Base-by-base conservation (phyloP, 106 monocot genomes). In the Dioscorea alata region DNA sequence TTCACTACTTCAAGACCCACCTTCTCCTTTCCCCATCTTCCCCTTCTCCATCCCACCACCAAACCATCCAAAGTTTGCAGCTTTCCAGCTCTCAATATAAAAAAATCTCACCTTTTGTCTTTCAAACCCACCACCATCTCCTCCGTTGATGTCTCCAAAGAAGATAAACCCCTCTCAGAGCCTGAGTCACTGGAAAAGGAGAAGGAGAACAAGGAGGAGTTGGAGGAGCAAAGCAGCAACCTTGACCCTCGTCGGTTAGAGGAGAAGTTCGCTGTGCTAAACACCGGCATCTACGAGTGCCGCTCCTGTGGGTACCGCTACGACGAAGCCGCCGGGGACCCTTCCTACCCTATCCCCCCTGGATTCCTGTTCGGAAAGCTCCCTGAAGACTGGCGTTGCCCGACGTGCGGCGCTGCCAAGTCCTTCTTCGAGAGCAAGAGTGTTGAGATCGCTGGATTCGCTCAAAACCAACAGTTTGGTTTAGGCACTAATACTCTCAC, bases 351-450 rank as follows among this genome's bases (percentile, higher is more conserved):
- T 51, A 73, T 94, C 49, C 83, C 94, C 10, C 83, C 94, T 4
- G 94, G 90, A 34, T 59, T 91, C 15, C 35, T 62, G 20, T 90
- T 91, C 74, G 83, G 56, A 35, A 83, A 85, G 85, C 85, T 94
- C 2, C 94, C 94, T 0, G 90, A 91, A 24, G 94, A 94, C 67
- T 94, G 94, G 94, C 69, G 90, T 24, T 94, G 94, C 83, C 81
- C 94, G 8, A 94, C 90, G 6, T 94, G 94, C 73, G 94, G 90
- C 6, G 94, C 94, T 12, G 90, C 94, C 50, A 65, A 78, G 64
- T 88, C 87, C 4, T 94, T 94, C 79, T 94, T 94, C 72, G 69
- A 66, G 62, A 90, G 85, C 76, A 94, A 94, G 87, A 94, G 94
- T 34, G 70, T 94, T 25, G 94, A 94, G 81, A 79, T 94, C 57